These are phyloP conservation scores for Sclerotinia glacialis DNA, from an alignment of 2,329 filamentous ascomycete species.

Conservation along the genomic window DNA sequence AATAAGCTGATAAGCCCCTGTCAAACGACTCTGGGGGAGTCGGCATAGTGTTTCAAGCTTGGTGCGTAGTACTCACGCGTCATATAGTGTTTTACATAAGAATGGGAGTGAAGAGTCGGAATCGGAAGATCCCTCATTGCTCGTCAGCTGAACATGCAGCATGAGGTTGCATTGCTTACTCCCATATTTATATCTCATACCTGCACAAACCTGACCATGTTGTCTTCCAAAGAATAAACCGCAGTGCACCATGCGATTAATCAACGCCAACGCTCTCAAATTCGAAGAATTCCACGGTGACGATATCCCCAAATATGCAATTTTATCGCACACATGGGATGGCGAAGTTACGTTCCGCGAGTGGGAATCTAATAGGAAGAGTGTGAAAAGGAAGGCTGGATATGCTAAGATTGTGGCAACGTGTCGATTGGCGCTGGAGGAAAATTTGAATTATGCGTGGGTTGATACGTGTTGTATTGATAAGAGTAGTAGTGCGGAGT, in stretches of 20 bases:
- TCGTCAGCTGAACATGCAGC: not conserved
- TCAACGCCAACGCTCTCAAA: not conserved
- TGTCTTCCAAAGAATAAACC: not conserved
- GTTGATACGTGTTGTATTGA: slow-evolving; percentile 28
- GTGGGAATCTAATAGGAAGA: not conserved
- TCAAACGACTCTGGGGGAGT: too few relatives aligned
- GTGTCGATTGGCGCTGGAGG: slow-evolving; percentile 9
- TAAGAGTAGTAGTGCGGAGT: slow-evolving; percentile 25
- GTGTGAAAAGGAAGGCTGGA: not conserved
- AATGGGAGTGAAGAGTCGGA: too few relatives aligned
- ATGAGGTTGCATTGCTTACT: not conserved
- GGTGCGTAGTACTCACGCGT: too few relatives aligned
- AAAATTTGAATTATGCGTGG: slow-evolving; percentile 18
- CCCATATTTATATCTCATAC: not conserved
- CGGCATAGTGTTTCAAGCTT: too few relatives aligned
- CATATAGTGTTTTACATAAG: too few relatives aligned
- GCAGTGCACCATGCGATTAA: not conserved
- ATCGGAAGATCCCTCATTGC: too few relatives aligned
- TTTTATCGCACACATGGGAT: slow-evolving; percentile 44
- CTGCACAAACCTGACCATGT: not conserved
- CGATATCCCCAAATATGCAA: slow-evolving; percentile 36
- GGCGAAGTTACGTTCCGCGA: slow-evolving; percentile 38
- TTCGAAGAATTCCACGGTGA: slow-evolving; percentile 5
- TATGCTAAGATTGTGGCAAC: slow-evolving; percentile 19
- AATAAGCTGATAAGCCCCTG: too few relatives aligned